These are phyloP conservation scores for Fusarium irregulare DNA, from an alignment of 2,329 filamentous ascomycete genomes.

Conservation along the genomic window DNA sequence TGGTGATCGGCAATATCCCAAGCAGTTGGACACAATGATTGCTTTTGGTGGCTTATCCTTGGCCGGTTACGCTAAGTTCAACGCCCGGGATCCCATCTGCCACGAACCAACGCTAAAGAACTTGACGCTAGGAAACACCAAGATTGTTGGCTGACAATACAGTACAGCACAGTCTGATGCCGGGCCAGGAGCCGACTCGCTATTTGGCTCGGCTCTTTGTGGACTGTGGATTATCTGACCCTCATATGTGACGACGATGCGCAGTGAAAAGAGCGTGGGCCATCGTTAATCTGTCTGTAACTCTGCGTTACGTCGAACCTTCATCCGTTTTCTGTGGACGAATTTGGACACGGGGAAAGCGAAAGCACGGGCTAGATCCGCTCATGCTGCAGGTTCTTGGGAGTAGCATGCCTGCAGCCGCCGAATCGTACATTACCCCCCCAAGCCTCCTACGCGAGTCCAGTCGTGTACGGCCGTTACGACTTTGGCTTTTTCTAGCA, in stretches of 20 bases:
- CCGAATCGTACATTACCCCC: slow-evolving; percentile 39
- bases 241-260: slow-evolving; percentile 31
- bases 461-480: slow-evolving; percentile 1
- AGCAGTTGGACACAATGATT: slow-evolving; percentile 29
- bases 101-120: slow-evolving; percentile 6
- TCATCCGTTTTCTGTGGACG: slow-evolving; percentile 29
- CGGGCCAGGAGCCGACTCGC: slow-evolving; percentile 35
- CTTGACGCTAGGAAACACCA: slow-evolving; percentile 29
- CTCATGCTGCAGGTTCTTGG: slow-evolving; percentile 22
- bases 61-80: slow-evolving; percentile 37
- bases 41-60: slow-evolving; percentile 36
- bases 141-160: slow-evolving; percentile 23
- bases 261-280: slow-evolving; percentile 31
- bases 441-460: slow-evolving; percentile 21
- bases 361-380: slow-evolving; percentile 39
- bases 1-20: slow-evolving; percentile 40
- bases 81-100: slow-evolving; percentile 28
- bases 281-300: slow-evolving; percentile 24
- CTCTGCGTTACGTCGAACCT: slow-evolving; percentile 24
- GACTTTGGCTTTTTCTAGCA: slow-evolving; percentile 22
- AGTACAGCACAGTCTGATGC: slow-evolving; percentile 21
- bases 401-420: slow-evolving; percentile 18
- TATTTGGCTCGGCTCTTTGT: slow-evolving; percentile 6
- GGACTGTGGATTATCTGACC: slow-evolving; percentile 20
- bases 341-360: slow-evolving; percentile 30